Evolutionary conservation across 371 early-diverging fungal species (phyloP), one percentile per base, ranked within the genome.

Genomic region (Mucor ambiguus): DNA sequence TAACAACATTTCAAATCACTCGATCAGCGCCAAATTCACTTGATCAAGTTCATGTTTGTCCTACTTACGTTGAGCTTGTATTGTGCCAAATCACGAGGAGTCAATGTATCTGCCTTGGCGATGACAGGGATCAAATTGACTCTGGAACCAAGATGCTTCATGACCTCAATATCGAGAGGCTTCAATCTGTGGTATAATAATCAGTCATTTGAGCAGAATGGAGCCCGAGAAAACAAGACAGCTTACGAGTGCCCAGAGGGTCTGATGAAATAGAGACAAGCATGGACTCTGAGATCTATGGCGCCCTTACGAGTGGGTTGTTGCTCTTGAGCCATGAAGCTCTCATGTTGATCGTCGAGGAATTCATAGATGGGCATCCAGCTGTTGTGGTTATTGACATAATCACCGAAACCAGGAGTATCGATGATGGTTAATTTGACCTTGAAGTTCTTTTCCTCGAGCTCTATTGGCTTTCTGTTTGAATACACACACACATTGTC

Each of bases 271-370:
- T 96, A 96, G 28, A 98, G 77, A 76, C 95, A 95, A 3, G 94
- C 95, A 70, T 98, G 91, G 18, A 93, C 88, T 60, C 93, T 69
- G 49, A 87, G 59, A 76, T 94, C 93, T 67, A 87, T 85, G 52
- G 76, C 73, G 29, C 83, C 75, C 41, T 78, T 72, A 22, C 90
- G 74, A 22, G 83, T 73, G 24, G 83, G 75, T 46, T 83, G 80
- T 38, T 78, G 74, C 67, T 91, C 89, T 63, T 84, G 80, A 72
- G 88, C 86, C 87, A 97, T 89, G 73, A 92, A 93, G 57, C 82
- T 86, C 72, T 92, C 94, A 83, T 96, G 95, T 82, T 96, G 97
- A 70, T 95, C 93, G 74, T 97, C 95, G 60, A 98, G 87, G 76
- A 95, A 87, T 33, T 88, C 84, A 62, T 89, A 79, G 66, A 89